Evolutionary conservation across 2,329 filamentous ascomycete species (phyloP), one percentile per base, ranked within the genome.

Genomic region (Pseudogymnoascus sp.): DNA sequence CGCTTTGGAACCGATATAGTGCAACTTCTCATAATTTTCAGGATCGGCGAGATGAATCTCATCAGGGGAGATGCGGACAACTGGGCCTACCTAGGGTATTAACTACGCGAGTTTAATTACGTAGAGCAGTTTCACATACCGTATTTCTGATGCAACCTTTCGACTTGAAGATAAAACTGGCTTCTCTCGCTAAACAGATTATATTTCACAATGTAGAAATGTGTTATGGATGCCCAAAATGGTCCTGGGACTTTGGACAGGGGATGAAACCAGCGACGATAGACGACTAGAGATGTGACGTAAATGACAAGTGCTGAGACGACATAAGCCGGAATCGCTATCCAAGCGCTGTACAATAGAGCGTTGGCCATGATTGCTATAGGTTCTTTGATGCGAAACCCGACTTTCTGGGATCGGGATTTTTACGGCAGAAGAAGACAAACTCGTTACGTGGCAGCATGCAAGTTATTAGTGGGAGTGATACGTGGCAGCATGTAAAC

Each of bases 161-260:
- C 61, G 8, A 69, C 61, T n/a, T 64, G 6, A 7, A 36, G 12
- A 36, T 66, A 66, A 14, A 61, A 68, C 9, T 58, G 60, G 39
- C 65, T 66, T 2, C 64, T 63, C 19, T 58, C 62, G 22, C 58
- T 39, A 39, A 38, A 38, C 12, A 38, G 35, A 38, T 38, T 38
- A 38, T n/a, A 38, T 38, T 38, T 38, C 35, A 12, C 42, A 33
- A 38, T 38, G 35, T 38, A 75, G 2, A 74, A 28, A 49, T 73
- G 69, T 6, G 73, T 73, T n/a, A 74, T 42, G 8, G 66, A 71
- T 2, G 71, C 72, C 23, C 68, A 55, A 38, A 74, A 71, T 14
- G 71, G 72, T 3, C 72, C 72, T 0, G 72, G 72, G 35, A 66
- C 72, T 11, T 66, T 64, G 12, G 70, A 65, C 3, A 74, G 66